These are phyloP conservation scores for Hericium coralloides DNA, from an alignment of 768 basidiomycete species.

Conservation along the genomic window DNA sequence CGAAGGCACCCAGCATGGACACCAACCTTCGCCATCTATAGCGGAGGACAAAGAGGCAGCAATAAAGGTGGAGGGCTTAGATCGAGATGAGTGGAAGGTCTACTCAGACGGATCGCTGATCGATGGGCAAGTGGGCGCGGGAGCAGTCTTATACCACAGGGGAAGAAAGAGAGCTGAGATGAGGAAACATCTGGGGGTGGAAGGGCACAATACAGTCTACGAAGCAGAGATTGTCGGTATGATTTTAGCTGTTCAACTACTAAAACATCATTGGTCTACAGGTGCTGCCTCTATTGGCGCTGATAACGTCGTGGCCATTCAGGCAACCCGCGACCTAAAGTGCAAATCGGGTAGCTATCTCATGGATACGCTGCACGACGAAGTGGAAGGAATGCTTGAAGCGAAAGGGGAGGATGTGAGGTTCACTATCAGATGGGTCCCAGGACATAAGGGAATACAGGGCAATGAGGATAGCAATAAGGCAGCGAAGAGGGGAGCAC, in stretches of 20 bases:
- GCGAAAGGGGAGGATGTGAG: neutral
- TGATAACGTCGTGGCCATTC: neutral
- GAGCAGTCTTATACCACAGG: neutral
- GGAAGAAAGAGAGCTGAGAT: neutral
- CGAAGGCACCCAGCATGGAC: neutral
- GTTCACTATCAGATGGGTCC: neutral
- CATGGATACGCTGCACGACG: neutral
- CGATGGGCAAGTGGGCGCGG: slow-evolving; percentile 11
- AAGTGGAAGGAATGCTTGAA: no score
- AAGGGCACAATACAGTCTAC: neutral
- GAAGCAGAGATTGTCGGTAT: neutral
- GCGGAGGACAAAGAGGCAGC: neutral
- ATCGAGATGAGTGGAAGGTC: neutral
- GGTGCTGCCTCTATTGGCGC: neutral
- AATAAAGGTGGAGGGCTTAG: neutral
- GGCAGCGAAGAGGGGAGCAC: neutral
- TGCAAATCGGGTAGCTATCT: neutral
- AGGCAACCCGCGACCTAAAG: neutral
- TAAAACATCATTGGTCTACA: neutral
- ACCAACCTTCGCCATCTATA: neutral
- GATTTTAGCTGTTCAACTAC: neutral
- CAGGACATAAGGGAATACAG: neutral
- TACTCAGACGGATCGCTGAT: slow-evolving; percentile 16
- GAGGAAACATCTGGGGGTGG: neutral
- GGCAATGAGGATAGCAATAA: neutral